Evolutionary conservation across 208 protist species (phyloP).

Genomic region (Acanthamoeba royreba): DNA sequence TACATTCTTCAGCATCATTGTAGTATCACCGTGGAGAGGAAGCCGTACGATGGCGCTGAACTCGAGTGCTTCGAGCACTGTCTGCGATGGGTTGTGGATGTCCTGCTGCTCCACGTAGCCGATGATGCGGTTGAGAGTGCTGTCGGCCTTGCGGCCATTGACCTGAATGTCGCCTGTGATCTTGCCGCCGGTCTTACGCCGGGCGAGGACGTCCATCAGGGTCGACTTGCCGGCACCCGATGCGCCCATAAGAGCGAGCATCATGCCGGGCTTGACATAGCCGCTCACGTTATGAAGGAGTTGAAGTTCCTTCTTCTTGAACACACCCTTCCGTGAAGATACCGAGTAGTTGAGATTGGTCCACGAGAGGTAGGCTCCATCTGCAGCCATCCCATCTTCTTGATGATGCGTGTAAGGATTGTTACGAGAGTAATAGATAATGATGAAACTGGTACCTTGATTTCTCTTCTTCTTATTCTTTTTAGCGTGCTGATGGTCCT

Average conservation of each 20-base stretch:
- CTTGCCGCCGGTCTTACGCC: conserved; percentile 62
- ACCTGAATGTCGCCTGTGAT: conserved; percentile 63
- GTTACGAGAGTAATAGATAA: no score
- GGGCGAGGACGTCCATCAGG: conserved; percentile 63
- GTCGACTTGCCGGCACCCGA: conserved; percentile 69
- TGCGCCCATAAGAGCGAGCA: conserved; percentile 64
- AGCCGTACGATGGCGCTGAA: conserved; percentile 37
- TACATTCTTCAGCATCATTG: background rate
- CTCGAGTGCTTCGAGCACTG: conserved; percentile 52
- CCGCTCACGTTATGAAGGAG: conserved; percentile 56
- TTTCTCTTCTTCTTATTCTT: no score
- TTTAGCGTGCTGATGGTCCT: no score
- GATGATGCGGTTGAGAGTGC: conserved; percentile 51
- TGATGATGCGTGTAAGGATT: no score
- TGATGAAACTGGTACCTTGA: no score
- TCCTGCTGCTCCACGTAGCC: conserved; percentile 70
- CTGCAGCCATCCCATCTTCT: background rate
- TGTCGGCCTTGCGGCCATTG: conserved; percentile 39
- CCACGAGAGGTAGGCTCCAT: conserved; percentile 60
- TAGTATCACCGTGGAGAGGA: no score
- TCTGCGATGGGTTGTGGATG: conserved; percentile 56
- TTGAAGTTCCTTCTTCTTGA: conserved; percentile 43
- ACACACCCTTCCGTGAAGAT: background rate
- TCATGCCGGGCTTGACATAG: conserved; percentile 72
- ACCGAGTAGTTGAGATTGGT: conserved; percentile 60